Evolutionary conservation across 176 grass and related monocot genomes (phyloP).

Genomic region (Zoysia pacifica): DNA sequence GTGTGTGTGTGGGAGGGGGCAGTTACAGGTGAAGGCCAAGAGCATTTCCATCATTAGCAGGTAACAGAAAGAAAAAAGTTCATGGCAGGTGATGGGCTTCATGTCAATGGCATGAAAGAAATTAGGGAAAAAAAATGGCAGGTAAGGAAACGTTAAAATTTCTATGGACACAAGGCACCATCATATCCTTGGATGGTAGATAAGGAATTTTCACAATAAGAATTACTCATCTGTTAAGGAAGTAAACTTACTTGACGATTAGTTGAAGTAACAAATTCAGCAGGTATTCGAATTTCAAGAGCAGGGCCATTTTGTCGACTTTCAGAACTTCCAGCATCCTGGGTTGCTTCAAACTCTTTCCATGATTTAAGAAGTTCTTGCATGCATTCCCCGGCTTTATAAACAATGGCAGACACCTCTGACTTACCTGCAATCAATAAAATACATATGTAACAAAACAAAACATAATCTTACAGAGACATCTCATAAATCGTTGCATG

Average conservation of each 20-base stretch:
- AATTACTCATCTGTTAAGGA: background rate
- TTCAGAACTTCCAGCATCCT: conserved; percentile 62
- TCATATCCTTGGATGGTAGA: background rate
- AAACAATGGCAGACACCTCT: conserved; percentile 77
- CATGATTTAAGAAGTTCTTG: conserved; percentile 91
- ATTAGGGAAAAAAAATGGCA: too few relatives aligned
- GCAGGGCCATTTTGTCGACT: conserved; percentile 57
- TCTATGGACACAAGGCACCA: too few relatives aligned
- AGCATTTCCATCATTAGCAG: too few relatives aligned
- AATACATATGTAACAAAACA: conserved; percentile 30
- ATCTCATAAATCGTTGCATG: conserved; percentile 3
- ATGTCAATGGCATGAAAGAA: too few relatives aligned
- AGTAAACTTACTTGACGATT: conserved; percentile 62
- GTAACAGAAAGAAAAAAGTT: too few relatives aligned
- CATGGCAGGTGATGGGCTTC: too few relatives aligned
- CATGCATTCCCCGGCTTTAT: conserved; percentile 96
- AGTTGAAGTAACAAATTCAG: conserved; percentile 83
- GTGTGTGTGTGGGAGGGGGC: too few relatives aligned
- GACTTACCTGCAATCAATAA: conserved; percentile 56
- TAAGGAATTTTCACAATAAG: background rate
- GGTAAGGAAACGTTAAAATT: too few relatives aligned
- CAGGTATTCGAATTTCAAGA: conserved; percentile 83
- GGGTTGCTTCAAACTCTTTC: conserved; percentile 72
- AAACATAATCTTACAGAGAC: background rate
- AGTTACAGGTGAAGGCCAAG: too few relatives aligned